Conservation (phyloP, 441 rosid genomes). For the Pelargonium citronellum region DNA sequence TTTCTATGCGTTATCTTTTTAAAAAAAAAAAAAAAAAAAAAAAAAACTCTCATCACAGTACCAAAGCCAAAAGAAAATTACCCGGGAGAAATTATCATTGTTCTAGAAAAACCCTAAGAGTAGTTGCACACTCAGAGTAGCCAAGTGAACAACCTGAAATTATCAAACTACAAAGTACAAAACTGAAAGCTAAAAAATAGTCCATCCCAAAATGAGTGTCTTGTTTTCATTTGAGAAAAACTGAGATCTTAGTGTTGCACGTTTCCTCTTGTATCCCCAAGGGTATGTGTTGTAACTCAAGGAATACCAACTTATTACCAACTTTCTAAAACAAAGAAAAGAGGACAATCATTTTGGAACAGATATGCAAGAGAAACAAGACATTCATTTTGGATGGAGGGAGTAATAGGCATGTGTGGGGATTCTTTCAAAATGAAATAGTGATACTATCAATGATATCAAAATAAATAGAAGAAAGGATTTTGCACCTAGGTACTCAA, state of each 20-base stretch:
- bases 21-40: not conserved
- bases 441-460: constrained; percentile 8
- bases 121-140: not conserved
- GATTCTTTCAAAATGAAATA: constrained; percentile 12
- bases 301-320: no score
- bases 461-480: constrained; percentile 15
- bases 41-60: not conserved
- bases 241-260: no score
- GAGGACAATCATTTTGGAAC: no score
- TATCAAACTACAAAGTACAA: constrained; percentile 1
- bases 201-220: no score
- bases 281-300: no score
- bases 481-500: constrained; percentile 80
- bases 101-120: not conserved
- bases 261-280: no score
- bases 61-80: not conserved
- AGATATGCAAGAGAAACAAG: no score
- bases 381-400: no score
- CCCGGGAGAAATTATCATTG: not conserved
- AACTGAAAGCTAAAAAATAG: not conserved
- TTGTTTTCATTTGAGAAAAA: no score
- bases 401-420: not conserved
- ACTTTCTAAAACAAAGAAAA: no score
- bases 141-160: not conserved
- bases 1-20: no score